Percentiles rank a stretch among this genome's conserved stretches.
Conservation (phyloP, 805 yeast genomes). For the Nakazawaea molendinolei region DNA sequence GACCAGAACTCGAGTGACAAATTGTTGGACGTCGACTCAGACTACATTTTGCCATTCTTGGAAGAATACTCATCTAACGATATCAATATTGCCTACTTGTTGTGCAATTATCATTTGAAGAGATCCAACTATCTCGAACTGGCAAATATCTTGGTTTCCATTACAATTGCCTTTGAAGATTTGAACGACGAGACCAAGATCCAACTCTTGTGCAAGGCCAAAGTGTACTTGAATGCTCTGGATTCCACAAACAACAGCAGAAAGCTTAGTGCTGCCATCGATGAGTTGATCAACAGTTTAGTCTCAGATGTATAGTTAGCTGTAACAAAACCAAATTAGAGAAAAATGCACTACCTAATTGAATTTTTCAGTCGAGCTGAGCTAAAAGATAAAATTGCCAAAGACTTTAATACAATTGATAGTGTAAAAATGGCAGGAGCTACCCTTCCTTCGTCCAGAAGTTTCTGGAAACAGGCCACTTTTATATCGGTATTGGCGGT, state of each 20-base stretch:
- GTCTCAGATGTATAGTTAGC: slow-evolving; percentile 2
- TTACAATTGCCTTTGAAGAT: slow-evolving; percentile 11
- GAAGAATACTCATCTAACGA: slow-evolving; percentile 59
- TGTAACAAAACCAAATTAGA: too few species aligned
- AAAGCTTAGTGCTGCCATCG: slow-evolving; percentile 13
- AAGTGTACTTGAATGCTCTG: slow-evolving; percentile 11
- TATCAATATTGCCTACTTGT: slow-evolving; percentile 67
- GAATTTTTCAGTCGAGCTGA: too few species aligned
- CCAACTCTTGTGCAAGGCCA: slow-evolving; percentile 11
- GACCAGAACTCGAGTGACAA: slow-evolving; percentile 70
- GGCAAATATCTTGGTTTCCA: slow-evolving; percentile 54
- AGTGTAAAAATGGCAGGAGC: slow-evolving; percentile 2
- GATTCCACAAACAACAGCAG: slow-evolving; percentile 12
- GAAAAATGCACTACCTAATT: too few species aligned
- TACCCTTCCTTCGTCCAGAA: slow-evolving; percentile 5
- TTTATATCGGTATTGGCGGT: slow-evolving; percentile 23
- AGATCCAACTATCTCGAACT: slow-evolving; percentile 74
- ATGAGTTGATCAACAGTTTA: slow-evolving; percentile 16
- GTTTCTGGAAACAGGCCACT: slow-evolving; percentile 23
- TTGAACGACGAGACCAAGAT: slow-evolving; percentile 12
- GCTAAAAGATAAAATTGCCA: too few species aligned
- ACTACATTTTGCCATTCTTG: slow-evolving; percentile 71
- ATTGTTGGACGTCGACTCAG: slow-evolving; percentile 73
- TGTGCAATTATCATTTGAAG: slow-evolving; percentile 87
- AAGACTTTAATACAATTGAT: too few species aligned